Conservation (phyloP, 1,139 yeast genomes). For the Ashbya aceris region DNA sequence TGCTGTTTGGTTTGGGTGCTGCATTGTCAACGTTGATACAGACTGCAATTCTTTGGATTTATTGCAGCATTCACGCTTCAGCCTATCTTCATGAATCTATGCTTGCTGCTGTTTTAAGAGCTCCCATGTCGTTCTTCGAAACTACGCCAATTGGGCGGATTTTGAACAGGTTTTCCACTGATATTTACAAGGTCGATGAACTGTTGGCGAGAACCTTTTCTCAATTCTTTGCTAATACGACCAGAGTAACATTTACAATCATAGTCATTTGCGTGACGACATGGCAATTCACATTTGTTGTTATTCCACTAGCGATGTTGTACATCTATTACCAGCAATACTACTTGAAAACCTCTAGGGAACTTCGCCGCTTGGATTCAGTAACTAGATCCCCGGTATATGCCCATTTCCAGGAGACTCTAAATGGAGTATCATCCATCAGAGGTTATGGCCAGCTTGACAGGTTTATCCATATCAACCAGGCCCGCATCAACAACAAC, state of each 20-base stretch:
- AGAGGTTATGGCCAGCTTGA: slow-evolving; percentile 76
- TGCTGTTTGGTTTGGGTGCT: slow-evolving; percentile 62
- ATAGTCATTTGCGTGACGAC: slow-evolving; percentile 79
- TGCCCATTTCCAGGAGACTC: slow-evolving; percentile 94
- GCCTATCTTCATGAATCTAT: slow-evolving; percentile 65
- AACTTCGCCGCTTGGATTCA: slow-evolving; percentile 87
- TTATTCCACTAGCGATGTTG: slow-evolving; percentile 60
- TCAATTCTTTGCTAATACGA: slow-evolving; percentile 65
- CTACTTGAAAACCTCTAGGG: slow-evolving; percentile 85
- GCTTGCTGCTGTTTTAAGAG: slow-evolving; percentile 73
- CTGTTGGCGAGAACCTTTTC: slow-evolving; percentile 74
- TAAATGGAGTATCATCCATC: slow-evolving; percentile 82
- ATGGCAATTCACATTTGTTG: slow-evolving; percentile 71
- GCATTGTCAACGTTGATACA: slow-evolving; percentile 56
- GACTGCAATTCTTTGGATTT: slow-evolving; percentile 67
- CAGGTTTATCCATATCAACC: slow-evolving; percentile 67
- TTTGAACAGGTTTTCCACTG: slow-evolving; percentile 87
- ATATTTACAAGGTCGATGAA: slow-evolving; percentile 87
- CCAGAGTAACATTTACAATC: slow-evolving; percentile 72
- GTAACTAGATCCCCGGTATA: slow-evolving; percentile 88
- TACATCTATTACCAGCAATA: slow-evolving; percentile 83
- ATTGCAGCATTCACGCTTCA: slow-evolving; percentile 80
- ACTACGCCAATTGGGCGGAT: slow-evolving; percentile 95
- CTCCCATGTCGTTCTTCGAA: slow-evolving; percentile 97
- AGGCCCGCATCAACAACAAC: slow-evolving; percentile 70